Evolutionary conservation across 177 flowering plant species (phyloP).

Genomic region (Vitis hybrid): DNA sequence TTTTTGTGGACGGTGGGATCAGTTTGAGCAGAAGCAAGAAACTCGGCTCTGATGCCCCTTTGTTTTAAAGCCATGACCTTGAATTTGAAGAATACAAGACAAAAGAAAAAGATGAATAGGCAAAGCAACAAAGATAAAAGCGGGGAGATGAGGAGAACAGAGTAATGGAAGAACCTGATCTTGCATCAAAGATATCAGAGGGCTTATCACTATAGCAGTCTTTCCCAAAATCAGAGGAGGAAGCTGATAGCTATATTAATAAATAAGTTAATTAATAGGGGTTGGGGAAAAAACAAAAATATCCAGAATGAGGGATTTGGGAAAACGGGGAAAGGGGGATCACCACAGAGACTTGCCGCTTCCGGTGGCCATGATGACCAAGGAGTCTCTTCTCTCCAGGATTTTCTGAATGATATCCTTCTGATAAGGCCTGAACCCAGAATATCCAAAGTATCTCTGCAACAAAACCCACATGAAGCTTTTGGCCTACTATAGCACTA

Average conservation of each 20-base stretch:
- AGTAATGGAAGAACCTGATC: conserved; percentile 43
- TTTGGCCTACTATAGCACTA: background rate
- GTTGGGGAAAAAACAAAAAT: background rate
- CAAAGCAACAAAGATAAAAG: too few relatives aligned
- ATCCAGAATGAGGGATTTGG: background rate
- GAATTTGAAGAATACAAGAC: too few relatives aligned
- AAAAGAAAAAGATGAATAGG: too few relatives aligned
- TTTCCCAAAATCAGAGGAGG: conserved; percentile 51
- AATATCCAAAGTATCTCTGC: conserved; percentile 53
- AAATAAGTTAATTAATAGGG: background rate
- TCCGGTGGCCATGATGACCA: conserved; percentile 72
- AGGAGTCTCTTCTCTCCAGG: conserved; percentile 41
- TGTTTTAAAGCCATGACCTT: conserved; percentile 66
- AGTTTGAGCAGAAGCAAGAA: conserved; percentile 48
- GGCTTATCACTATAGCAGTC: conserved; percentile 60
- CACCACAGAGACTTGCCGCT: conserved; percentile 72
- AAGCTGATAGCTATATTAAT: conserved; percentile 50
- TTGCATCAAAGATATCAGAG: conserved; percentile 64
- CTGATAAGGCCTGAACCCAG: conserved; percentile 50
- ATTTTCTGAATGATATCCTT: conserved; percentile 48
- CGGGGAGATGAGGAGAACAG: too few relatives aligned
- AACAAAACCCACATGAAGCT: conserved; percentile 1
- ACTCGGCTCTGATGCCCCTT: conserved; percentile 56
- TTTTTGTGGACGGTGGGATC: conserved; percentile 32
- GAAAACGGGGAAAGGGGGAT: background rate